Base-by-base conservation (phyloP, 78 protist species). In the Protostelium mycophagum region DNA sequence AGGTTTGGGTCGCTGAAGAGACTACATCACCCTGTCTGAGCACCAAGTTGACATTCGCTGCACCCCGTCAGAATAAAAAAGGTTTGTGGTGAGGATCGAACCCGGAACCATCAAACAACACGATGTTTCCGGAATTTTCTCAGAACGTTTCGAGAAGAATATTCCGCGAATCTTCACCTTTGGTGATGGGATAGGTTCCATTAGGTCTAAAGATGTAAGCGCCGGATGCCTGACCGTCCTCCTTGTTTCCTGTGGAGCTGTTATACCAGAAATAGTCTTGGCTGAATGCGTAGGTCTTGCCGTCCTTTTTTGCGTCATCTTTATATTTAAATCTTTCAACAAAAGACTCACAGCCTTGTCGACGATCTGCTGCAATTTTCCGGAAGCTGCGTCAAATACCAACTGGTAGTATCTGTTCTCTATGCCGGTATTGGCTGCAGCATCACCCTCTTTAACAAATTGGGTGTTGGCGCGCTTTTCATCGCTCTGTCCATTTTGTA, bases 151-250 rank as follows among this genome's bases (percentile, higher is more conserved):
- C n/a, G n/a, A n/a, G n/a, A n/a, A n/a, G n/a, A n/a, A n/a, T n/a
- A n/a, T n/a, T n/a, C n/a, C n/a, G n/a, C n/a, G n/a, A n/a, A n/a
- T n/a, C n/a, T n/a, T 37, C 34, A 9, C 85, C 51, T 51, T 73
- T 85, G 0, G 28, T 34, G 37, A 29, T 38, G 0, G 90, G 51
- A 63, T 0, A 25, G 23, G 37, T 38, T 34, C 28, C 86, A 34
- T 91, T 85, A 25, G 98, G 96, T 38, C 96, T 90, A 95, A 96
- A 96, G 86, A 96, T 96, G 93, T 96, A 96, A 83, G 98, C 98
- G 16, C 98, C 98, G 1, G 91, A 86, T 38, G 88, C 73, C 93
- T 96, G 98, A n/a, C 29, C 37, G 25, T 91, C 90, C 31, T 1
- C 16, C 34, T 1, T 0, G 83, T 86, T 37, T 29, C 95, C 95